Percentiles rank a stretch among this genome's conserved stretches.
Conservation (phyloP, 805 yeast genomes). For the Ogataea ramenticola region DNA sequence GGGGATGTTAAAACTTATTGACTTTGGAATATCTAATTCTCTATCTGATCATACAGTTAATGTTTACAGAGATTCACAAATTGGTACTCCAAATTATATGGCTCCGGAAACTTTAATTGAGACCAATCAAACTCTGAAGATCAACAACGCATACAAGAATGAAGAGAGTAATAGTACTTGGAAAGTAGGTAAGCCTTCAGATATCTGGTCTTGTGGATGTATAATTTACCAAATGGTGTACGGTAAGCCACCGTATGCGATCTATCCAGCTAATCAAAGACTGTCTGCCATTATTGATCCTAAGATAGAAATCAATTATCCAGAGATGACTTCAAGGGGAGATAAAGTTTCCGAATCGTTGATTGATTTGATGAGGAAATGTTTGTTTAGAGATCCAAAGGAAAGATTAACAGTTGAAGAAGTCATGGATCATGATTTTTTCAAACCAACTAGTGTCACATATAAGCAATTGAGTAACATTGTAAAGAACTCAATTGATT, state of each 20-base stretch:
- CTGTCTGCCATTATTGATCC: conserved; percentile 84
- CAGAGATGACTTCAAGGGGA: conserved; percentile 29
- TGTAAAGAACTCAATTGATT: conserved; percentile 69
- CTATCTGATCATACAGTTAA: conserved; percentile 90
- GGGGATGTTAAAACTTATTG: conserved; percentile 82
- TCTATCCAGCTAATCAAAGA: conserved; percentile 67
- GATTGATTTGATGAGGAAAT: conserved; percentile 62
- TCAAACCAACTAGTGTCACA: conserved; percentile 69
- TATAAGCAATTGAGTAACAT: conserved; percentile 60
- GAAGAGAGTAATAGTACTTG: conserved; percentile 30
- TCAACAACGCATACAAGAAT: conserved; percentile 9
- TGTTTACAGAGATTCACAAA: conserved; percentile 80
- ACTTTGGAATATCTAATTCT: conserved; percentile 93
- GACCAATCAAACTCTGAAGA: conserved; percentile 27
- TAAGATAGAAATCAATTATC: conserved; percentile 60
- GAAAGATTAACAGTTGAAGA: conserved; percentile 59
- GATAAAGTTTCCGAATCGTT: conserved; percentile 28
- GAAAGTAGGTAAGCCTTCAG: conserved; percentile 93
- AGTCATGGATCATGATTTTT: conserved; percentile 55
- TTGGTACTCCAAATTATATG: conserved; percentile 97
- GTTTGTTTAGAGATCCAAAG: conserved; percentile 64
- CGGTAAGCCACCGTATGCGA: conserved; percentile 86
- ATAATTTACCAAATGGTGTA: conserved; percentile 93
- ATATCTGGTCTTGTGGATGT: conserved; percentile 97
- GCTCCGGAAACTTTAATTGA: conserved; percentile 92